phyloP scores from a whole-genome alignment of 495 filamentous ascomycete species.

The Daldinia childiae region DNA sequence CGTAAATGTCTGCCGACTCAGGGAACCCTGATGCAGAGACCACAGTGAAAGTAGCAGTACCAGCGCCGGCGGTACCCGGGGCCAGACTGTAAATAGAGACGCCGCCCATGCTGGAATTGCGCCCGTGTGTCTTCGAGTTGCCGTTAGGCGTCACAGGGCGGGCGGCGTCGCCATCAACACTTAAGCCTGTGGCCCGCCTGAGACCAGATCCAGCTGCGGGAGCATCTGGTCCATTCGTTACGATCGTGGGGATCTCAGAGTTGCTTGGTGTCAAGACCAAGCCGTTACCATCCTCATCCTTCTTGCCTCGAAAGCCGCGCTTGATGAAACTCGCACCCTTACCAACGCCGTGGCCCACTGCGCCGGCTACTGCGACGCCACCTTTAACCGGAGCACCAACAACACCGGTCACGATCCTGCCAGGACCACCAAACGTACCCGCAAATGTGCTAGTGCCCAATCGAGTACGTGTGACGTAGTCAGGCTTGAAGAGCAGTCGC shows the following conservation, averaged over 20 bases:
- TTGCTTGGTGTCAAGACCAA: conserved; percentile 43
- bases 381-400: conserved; percentile 92
- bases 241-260: conserved; percentile 57
- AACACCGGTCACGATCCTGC: conserved; percentile 83
- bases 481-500: conserved; percentile 90
- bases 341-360: conserved; percentile 78
- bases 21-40: conserved; percentile 83
- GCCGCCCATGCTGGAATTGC: conserved; percentile 74
- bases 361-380: conserved; percentile 73
- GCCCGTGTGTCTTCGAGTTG: conserved; percentile 60
- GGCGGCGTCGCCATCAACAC: conserved; percentile 37
- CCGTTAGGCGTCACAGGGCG: conserved; percentile 54
- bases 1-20: conserved; percentile 78
- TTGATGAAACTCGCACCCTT: conserved; percentile 91
- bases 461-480: conserved; percentile 86
- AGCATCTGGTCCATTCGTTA: conserved; percentile 52
- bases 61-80: conserved; percentile 65
- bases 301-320: conserved; percentile 75
- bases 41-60: conserved; percentile 82
- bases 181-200: conserved; percentile 49
- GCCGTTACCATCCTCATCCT: conserved; percentile 62
- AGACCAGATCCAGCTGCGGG: conserved; percentile 45
- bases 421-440: conserved; percentile 89
- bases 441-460: conserved; percentile 94
- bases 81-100: conserved; percentile 67